Evolutionary conservation across 2,329 filamentous ascomycete genomes (phyloP), one percentile per base, ranked within the genome.

Genomic region (Anthostomella pinea): DNA sequence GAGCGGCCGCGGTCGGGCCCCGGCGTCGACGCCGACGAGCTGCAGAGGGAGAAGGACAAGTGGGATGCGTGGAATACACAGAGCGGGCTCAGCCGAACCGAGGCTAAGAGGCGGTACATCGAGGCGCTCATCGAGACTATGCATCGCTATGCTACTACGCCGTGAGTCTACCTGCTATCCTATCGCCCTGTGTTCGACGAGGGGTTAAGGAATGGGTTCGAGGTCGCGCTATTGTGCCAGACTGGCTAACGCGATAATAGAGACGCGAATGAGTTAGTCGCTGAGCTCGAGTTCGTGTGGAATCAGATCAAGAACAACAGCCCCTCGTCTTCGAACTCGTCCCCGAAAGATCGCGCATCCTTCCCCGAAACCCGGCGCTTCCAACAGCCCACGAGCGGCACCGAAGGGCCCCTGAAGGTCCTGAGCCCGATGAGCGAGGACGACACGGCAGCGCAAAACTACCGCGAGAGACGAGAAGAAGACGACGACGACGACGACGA

Each of bases 251-350:
- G 5, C 8, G 21, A 15, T 8, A 17, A 35, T 47, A 82, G 78
- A 31, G 89, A 95, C 59, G 88, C 88, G 6, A 77, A 83, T 41
- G 90, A 95, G 64, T 74, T 98, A 24, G 90, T 97, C 23, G 75
- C 82, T 8, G 93, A 98, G 63, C 78, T 98, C n/a, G 93, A 98
- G 65, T 98, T 97, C 55, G 91, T 98, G 24, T 98, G 93, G 93
- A 89, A 96, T 52, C 93, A 97, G 62, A 91, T 98, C 53, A 95
- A 93, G 63, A 85, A 84, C 51, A 96, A 91, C 54, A 79, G 79
- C 8, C 79, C 83, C 4, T 79, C 77, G 13, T 81, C 83, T 23
- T 67, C 81, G 24, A 60, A 75, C 25, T 73, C 75, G 8, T 78
- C 73, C 2, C 72, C 75, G n/a, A 70, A 73, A 46, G 66, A 58